Conservation (phyloP, 2,329 filamentous ascomycete species). For the Xylaria multiplex region DNA sequence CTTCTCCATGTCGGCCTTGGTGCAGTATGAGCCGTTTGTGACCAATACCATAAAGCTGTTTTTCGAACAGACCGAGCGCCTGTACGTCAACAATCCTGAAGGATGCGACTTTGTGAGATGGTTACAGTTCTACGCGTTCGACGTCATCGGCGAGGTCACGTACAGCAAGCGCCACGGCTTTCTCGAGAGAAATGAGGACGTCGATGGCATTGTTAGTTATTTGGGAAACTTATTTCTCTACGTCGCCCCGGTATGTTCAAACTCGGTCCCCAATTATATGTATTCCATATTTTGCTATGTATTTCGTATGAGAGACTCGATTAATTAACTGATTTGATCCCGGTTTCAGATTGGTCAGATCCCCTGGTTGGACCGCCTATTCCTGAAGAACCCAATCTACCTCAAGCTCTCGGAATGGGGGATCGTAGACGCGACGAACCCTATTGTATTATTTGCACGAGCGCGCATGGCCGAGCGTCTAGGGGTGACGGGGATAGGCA, state of each 20-base stretch:
- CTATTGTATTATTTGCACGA: constrained; percentile 77
- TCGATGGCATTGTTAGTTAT: constrained; percentile 77
- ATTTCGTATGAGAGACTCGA: neutral
- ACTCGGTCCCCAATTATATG: no score
- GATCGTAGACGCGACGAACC: constrained; percentile 74
- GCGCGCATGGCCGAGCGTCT: constrained; percentile 73
- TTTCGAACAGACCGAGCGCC: constrained; percentile 67
- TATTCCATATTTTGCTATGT: neutral
- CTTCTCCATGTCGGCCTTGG: constrained; percentile 80
- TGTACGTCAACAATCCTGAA: constrained; percentile 59
- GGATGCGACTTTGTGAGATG: constrained; percentile 74
- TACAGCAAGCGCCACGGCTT: constrained; percentile 81
- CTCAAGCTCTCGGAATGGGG: constrained; percentile 74
- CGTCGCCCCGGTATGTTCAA: constrained; percentile 70
- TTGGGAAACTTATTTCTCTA: constrained; percentile 74
- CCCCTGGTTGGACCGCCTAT: constrained; percentile 73
- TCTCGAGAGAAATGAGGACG: constrained; percentile 76
- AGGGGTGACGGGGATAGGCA: constrained; percentile 52
- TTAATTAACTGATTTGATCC: constrained; percentile 4
- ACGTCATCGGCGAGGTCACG: constrained; percentile 81
- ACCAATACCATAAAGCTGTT: constrained; percentile 79
- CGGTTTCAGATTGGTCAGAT: constrained; percentile 73
- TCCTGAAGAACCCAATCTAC: constrained; percentile 79
- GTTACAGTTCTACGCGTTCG: constrained; percentile 85
- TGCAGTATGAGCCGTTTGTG: constrained; percentile 83